These are phyloP conservation scores for Artemisia annua DNA, from an alignment of 129 eudicot species.

Conservation along the genomic window DNA sequence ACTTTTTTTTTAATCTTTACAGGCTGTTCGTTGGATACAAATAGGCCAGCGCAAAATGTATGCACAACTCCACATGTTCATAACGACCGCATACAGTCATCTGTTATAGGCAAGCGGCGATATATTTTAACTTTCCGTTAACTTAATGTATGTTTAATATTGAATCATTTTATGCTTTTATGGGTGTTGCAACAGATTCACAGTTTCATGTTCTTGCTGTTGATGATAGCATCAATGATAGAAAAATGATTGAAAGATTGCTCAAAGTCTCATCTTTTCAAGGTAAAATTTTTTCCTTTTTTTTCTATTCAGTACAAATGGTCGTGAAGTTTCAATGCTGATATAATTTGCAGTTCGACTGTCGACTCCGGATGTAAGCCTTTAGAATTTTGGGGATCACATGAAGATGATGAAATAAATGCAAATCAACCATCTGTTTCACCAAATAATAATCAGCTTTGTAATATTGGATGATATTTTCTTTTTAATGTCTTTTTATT, in stretches of 20 bases:
- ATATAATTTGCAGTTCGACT: conserved; percentile 62
- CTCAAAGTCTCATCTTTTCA: conserved; percentile 79
- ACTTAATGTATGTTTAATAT: too few relatives aligned
- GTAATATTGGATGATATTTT: too few relatives aligned
- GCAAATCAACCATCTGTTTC: conserved; percentile 50
- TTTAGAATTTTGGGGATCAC: conserved; percentile 74
- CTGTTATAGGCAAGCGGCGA: too few relatives aligned
- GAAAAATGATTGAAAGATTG: conserved; percentile 87
- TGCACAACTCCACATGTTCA: too few relatives aligned
- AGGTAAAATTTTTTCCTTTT: conserved; percentile 14
- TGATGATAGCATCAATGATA: conserved; percentile 90
- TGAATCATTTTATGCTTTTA: conserved; percentile 35
- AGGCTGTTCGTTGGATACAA: too few relatives aligned
- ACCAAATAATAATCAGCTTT: conserved; percentile 57
- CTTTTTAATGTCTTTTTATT: too few relatives aligned
- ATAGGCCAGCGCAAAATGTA: too few relatives aligned
- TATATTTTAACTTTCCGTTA: too few relatives aligned
- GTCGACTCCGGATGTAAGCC: conserved; percentile 96
- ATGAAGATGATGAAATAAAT: conserved; percentile 44
- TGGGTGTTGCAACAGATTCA: conserved; percentile 74
- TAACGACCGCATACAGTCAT: too few relatives aligned
- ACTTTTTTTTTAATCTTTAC: too few relatives aligned
- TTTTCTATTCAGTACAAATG: background rate
- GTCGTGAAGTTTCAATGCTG: conserved; percentile 9
- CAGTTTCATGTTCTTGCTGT: conserved; percentile 94